Conservation (phyloP, 805 yeast species). For the Cyberlindnera japonica region DNA sequence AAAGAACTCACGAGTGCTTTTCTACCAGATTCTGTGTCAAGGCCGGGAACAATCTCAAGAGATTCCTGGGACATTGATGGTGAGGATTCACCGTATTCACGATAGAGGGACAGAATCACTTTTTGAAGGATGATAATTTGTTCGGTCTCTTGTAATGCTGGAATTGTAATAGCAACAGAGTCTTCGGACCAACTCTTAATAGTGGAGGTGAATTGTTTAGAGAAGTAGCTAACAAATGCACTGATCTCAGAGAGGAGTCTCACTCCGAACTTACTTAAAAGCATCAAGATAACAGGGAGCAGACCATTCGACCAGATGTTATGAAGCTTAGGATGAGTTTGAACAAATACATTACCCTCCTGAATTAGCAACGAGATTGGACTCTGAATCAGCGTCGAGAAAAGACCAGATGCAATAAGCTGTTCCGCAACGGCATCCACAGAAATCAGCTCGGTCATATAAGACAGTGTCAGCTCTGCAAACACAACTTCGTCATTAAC, state of each 20-base stretch:
- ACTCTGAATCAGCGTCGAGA: slow-evolving; percentile 67
- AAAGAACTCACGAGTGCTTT: slow-evolving; percentile 58
- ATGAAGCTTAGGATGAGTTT: slow-evolving; percentile 54
- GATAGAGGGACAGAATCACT: slow-evolving; percentile 50
- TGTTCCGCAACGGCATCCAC: slow-evolving; percentile 62
- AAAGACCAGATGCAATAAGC: slow-evolving; percentile 59
- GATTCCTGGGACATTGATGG: slow-evolving; percentile 19
- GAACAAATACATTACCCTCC: slow-evolving; percentile 56
- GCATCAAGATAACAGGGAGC: slow-evolving; percentile 58
- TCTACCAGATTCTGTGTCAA: slow-evolving; percentile 56
- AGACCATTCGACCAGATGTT: slow-evolving; percentile 85
- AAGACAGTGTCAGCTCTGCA: slow-evolving; percentile 69
- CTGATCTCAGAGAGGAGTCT: slow-evolving; percentile 62
- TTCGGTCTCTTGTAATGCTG: slow-evolving; percentile 56
- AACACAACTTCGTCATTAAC: slow-evolving; percentile 61
- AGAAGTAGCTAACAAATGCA: slow-evolving; percentile 57
- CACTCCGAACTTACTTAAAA: slow-evolving; percentile 61
- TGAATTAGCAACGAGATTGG: slow-evolving; percentile 66
- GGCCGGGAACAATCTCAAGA: slow-evolving; percentile 47
- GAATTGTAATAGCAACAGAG: slow-evolving; percentile 44
- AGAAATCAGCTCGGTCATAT: slow-evolving; percentile 63
- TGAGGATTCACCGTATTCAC: slow-evolving; percentile 41
- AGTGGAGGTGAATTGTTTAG: slow-evolving; percentile 61
- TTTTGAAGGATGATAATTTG: slow-evolving; percentile 66
- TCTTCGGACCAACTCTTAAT: slow-evolving; percentile 66